These are phyloP conservation scores for Ophiorrhiza pumila DNA, from an alignment of 257 asterid genomes.

Conservation along the genomic window DNA sequence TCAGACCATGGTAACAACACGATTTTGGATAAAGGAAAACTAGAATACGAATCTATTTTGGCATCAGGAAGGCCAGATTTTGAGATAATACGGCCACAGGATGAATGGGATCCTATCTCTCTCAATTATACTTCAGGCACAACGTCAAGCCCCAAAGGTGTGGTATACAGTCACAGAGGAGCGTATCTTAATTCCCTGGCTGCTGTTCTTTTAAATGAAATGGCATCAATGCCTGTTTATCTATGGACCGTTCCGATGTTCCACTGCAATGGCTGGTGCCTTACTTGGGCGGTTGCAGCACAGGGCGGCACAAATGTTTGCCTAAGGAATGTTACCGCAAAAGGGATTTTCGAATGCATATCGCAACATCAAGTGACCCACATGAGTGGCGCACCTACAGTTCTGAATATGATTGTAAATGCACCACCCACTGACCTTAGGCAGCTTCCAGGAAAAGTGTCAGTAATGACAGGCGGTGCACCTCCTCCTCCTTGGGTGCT, in stretches of 20 bases:
- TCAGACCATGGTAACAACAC: slow-evolving; percentile 5
- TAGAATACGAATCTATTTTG: slow-evolving; percentile 27
- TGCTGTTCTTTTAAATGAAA: slow-evolving; percentile 25
- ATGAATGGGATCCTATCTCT: slow-evolving; percentile 34
- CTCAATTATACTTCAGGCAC: slow-evolving; percentile 40
- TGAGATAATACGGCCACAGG: slow-evolving; percentile 26
- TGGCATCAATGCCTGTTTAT: slow-evolving; percentile 29
- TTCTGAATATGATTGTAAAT: slow-evolving; percentile 32
- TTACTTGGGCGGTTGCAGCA: slow-evolving; percentile 34
- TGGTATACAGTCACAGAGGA: slow-evolving; percentile 36
- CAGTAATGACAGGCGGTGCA: slow-evolving; percentile 35
- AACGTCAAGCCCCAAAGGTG: slow-evolving; percentile 39
- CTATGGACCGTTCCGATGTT: slow-evolving; percentile 40
- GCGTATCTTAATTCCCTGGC: slow-evolving; percentile 37
- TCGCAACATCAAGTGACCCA: slow-evolving; percentile 25
- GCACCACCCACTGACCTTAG: slow-evolving; percentile 16
- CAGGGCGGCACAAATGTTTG: slow-evolving; percentile 39
- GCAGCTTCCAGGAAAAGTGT: slow-evolving; percentile 26
- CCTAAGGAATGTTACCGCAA: slow-evolving; percentile 31
- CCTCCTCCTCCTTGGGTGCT: slow-evolving; percentile 35
- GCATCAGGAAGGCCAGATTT: slow-evolving; percentile 26
- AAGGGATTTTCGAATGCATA: slow-evolving; percentile 25
- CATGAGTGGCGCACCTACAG: slow-evolving; percentile 38
- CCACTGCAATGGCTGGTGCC: slow-evolving; percentile 45
- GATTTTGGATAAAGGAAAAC: neutral